phyloP scores from a whole-genome alignment of 23 red algal genomes.

The Agarophyton chilense region DNA sequence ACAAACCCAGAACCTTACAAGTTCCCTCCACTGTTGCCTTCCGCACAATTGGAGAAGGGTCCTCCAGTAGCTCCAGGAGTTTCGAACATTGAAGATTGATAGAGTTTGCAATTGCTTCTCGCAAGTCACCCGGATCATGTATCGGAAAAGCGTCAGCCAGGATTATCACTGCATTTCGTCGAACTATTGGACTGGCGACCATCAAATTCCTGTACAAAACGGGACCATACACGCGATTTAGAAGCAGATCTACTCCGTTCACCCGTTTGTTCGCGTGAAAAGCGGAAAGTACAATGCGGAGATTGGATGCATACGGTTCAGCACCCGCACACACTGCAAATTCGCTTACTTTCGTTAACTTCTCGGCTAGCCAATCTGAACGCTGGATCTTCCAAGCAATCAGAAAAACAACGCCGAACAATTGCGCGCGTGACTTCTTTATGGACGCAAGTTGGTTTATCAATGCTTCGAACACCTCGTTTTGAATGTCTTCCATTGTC shows the following conservation, averaged over 20 bases:
- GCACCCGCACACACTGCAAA: slow-evolving; percentile 22
- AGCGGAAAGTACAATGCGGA: slow-evolving; percentile 50
- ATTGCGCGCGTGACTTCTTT: slow-evolving; percentile 6
- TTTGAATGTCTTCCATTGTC: slow-evolving; percentile 30
- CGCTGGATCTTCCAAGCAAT: slow-evolving; percentile 30
- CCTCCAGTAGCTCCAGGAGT: slow-evolving; percentile 49
- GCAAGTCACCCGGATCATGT: slow-evolving; percentile 41
- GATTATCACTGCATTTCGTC: slow-evolving; percentile 51
- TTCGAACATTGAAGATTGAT: slow-evolving; percentile 34
- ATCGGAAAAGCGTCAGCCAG: slow-evolving; percentile 73
- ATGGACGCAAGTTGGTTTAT: slow-evolving; percentile 35
- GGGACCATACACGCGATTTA: slow-evolving; percentile 53
- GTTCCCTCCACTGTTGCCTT: slow-evolving; percentile 42
- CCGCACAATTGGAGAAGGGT: slow-evolving; percentile 64
- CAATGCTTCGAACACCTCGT: slow-evolving; percentile 23
- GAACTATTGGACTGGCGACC: slow-evolving; percentile 52
- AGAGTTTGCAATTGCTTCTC: slow-evolving; percentile 26
- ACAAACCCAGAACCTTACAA: slow-evolving; percentile 51
- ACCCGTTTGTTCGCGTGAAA: slow-evolving; percentile 72
- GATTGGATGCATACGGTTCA: slow-evolving; percentile 55
- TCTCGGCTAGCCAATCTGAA: slow-evolving; percentile 20
- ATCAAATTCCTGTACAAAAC: slow-evolving; percentile 48
- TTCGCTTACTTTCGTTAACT: slow-evolving; percentile 9
- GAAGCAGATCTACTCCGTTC: slow-evolving; percentile 34
- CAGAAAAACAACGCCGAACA: slow-evolving; percentile 40